Evolutionary conservation across 768 basidiomycete genomes (phyloP).

Genomic region (Boletus subcaerulescens): DNA sequence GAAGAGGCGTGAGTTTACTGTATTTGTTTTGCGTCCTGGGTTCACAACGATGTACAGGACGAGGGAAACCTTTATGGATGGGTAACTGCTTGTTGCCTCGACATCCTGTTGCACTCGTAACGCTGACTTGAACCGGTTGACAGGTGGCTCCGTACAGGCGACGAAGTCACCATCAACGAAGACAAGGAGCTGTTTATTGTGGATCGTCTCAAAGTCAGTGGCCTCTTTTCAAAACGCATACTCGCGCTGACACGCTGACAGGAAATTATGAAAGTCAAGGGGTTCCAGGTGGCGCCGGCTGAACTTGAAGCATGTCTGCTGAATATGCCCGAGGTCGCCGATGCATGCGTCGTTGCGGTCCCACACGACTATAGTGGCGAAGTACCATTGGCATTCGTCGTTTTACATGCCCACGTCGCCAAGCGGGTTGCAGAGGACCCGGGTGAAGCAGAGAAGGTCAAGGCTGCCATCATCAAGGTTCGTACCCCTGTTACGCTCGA

Average conservation of each 20-base stretch:
- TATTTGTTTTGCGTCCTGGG: background rate
- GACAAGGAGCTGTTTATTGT: constrained; percentile 58
- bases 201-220: constrained; percentile 57
- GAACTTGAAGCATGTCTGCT: constrained; percentile 68
- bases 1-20: constrained; percentile 51
- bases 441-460: constrained; percentile 34
- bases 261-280: constrained; percentile 69
- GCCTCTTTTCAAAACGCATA: background rate
- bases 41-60: constrained; percentile 41
- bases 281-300: constrained; percentile 74
- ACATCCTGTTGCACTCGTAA: background rate
- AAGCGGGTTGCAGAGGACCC: constrained; percentile 32
- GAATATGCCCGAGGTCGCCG: constrained; percentile 55
- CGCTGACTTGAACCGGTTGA: background rate
- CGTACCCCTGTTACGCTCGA: constrained; percentile 1
- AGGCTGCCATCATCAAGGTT: constrained; percentile 49
- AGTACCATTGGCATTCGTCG: constrained; percentile 67
- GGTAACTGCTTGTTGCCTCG: constrained; percentile 38
- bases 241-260: constrained; percentile 21
- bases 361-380: constrained; percentile 73
- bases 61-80: constrained; percentile 63
- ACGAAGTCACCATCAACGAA: constrained; percentile 54
- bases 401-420: constrained; percentile 43
- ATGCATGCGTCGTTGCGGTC: constrained; percentile 62
- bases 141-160: constrained; percentile 70